Evolutionary conservation across 2,329 filamentous ascomycete species (phyloP).

Genomic region (Pseudocercospora macadamiae): DNA sequence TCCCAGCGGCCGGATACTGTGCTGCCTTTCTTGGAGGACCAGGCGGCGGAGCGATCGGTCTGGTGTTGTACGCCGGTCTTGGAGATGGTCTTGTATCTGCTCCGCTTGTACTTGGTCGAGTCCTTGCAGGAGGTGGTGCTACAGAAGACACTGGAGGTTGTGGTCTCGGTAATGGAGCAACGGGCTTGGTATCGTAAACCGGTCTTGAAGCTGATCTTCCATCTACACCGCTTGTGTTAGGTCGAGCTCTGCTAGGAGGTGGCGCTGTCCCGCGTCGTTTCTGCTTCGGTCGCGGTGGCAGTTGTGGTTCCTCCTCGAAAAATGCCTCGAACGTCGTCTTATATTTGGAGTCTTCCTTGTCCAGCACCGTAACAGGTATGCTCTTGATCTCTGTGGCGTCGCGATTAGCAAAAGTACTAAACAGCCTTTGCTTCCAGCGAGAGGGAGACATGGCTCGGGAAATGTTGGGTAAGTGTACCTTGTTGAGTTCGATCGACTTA

Average conservation of each 20-base stretch:
- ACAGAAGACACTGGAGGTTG: not conserved
- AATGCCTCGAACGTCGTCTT: not conserved
- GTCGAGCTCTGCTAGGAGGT: too few relatives aligned
- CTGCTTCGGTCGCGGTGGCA: not conserved
- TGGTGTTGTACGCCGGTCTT: not conserved
- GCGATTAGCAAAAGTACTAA: not conserved
- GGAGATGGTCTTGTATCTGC: not conserved
- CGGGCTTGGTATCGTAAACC: too few relatives aligned
- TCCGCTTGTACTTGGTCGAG: not conserved
- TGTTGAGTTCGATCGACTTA: too few relatives aligned
- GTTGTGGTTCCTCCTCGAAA: not conserved
- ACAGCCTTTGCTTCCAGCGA: not conserved
- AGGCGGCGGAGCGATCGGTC: not conserved
- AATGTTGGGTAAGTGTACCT: not conserved
- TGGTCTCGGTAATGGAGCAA: too few relatives aligned
- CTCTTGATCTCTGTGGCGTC: constrained; percentile 1
- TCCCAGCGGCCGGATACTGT: not conserved
- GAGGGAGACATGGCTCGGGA: not conserved
- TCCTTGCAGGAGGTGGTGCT: not conserved
- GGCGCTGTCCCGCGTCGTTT: not conserved
- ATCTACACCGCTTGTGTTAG: too few relatives aligned
- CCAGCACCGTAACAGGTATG: too few relatives aligned
- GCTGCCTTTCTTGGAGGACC: not conserved
- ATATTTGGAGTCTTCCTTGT: not conserved
- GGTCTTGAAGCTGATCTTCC: too few relatives aligned